Evolutionary conservation across 2,329 filamentous ascomycete species (phyloP), one percentile per base, ranked within the genome.

Genomic region (Neocatenulostroma microsporum): DNA sequence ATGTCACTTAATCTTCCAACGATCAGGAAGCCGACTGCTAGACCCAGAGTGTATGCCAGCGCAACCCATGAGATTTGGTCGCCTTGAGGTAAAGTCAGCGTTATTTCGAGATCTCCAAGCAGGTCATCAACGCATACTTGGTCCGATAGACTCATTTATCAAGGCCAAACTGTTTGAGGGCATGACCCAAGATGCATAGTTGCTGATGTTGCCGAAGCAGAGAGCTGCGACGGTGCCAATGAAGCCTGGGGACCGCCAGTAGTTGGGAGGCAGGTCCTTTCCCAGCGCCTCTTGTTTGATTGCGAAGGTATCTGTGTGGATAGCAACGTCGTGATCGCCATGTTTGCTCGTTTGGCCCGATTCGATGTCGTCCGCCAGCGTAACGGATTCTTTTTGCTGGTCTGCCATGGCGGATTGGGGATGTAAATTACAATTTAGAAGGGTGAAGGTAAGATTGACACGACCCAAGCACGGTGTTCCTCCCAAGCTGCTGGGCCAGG

Each of bases 221-320:
- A 43, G 33, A 2, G 40, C 40, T 11, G 33, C 37, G 20, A 43
- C 40, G 7, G 40, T 39, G 18, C 41, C 37, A 11, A 40, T 37
- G 27, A 44, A 44, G 18, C 37, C 37, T 5, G 36, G 40, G 14
- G 23, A 35, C 13, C 17, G 11, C 37, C 41, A 44, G 21, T 44
- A 40, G 15, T 28, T 24, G 5, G 41, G 24, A 12, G 41, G 37
- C 2, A 40, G 31, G 15, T 44, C 33, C 3, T 37, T 10, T 2
- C 41, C 37, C 2, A 44, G 30, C n/a, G 37, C 41, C 26, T 40
- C 37, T 5, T 24, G 30, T 13, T 41, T 44, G 38, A 44, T 37
- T 19, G 41, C 41, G 15, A 37, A 44, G 9, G 41, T 44, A 3
- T 41, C 41, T 9, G 33, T 44, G 15, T 38, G 30, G 21, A 41